These are phyloP conservation scores for Sugiyamaella paludigena DNA, from an alignment of 1,139 yeast genomes.

Conservation along the genomic window DNA sequence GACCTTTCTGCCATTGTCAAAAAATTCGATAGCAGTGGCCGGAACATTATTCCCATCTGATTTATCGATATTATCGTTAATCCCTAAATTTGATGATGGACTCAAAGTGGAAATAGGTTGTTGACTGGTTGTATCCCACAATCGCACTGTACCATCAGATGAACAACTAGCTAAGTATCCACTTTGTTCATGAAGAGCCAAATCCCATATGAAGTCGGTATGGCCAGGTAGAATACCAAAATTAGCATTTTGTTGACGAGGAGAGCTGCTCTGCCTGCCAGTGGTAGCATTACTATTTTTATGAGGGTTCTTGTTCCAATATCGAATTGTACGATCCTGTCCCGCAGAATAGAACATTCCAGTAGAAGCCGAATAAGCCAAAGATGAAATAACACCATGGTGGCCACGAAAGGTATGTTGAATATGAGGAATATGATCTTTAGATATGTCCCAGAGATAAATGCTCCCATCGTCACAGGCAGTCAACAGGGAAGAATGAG, in stretches of 20 bases:
- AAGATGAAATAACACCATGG: constrained; percentile 24
- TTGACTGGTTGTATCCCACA: constrained; percentile 26
- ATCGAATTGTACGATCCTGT: constrained; percentile 24
- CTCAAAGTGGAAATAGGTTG: neutral
- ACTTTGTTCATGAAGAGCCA: constrained; percentile 25
- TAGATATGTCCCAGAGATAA: constrained; percentile 24
- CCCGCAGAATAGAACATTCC: constrained; percentile 28
- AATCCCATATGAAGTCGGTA: constrained; percentile 23
- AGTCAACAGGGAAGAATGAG: constrained; percentile 20
- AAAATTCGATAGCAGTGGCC: constrained; percentile 21
- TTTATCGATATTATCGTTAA: constrained; percentile 10
- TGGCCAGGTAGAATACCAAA: constrained; percentile 24
- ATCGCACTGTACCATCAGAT: constrained; percentile 30
- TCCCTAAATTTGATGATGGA: constrained; percentile 2
- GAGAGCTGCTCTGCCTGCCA: too few species aligned
- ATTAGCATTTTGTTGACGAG: neutral
- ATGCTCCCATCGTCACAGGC: constrained; percentile 29
- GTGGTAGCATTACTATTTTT: constrained; percentile 1
- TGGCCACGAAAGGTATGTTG: constrained; percentile 24
- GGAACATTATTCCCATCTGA: constrained; percentile 8
- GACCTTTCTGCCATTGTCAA: constrained; percentile 21
- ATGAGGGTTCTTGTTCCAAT: constrained; percentile 11
- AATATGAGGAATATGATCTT: constrained; percentile 11
- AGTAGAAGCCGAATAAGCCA: constrained; percentile 24
- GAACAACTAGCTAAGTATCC: constrained; percentile 29